Evolutionary conservation across 2,329 filamentous ascomycete species (phyloP).

Genomic region (Orbilia javanica): DNA sequence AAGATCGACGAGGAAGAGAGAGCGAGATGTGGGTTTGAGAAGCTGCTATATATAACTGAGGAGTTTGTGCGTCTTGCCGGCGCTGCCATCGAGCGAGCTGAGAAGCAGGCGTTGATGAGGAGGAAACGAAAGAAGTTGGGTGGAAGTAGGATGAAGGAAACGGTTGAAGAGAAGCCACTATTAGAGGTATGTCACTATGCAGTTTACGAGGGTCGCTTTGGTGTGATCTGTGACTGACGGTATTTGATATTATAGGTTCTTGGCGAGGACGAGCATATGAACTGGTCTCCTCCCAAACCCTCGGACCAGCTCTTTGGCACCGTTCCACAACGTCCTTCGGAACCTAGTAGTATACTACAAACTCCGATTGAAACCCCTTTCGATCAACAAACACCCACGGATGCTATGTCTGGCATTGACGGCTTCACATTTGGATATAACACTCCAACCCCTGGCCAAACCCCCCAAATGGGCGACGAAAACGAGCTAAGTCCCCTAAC

Average conservation of each 20-base stretch:
- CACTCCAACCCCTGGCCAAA: constrained; percentile 60
- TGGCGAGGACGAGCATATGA: constrained; percentile 50
- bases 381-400: constrained; percentile 41
- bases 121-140: constrained; percentile 80
- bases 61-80: constrained; percentile 96
- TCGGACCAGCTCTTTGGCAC: background rate
- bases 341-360: constrained; percentile 19
- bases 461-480: constrained; percentile 57
- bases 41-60: constrained; percentile 91
- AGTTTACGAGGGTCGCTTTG: background rate
- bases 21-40: constrained; percentile 73
- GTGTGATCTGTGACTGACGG: background rate
- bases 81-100: constrained; percentile 88
- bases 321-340: background rate
- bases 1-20: constrained; percentile 85
- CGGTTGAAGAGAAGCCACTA: constrained; percentile 25
- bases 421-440: constrained; percentile 48
- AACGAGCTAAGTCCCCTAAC: constrained; percentile 62
- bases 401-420: constrained; percentile 34
- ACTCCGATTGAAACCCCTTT: constrained; percentile 40
- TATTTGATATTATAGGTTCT: constrained; percentile 25
- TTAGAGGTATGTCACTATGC: constrained; percentile 26
- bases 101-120: constrained; percentile 82
- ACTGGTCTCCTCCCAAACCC: constrained; percentile 32
- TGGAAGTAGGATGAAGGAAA: constrained; percentile 37